phyloP scores from a whole-genome alignment of 2,329 filamentous ascomycete genomes.

The Beauveria scarabaeidicola region DNA sequence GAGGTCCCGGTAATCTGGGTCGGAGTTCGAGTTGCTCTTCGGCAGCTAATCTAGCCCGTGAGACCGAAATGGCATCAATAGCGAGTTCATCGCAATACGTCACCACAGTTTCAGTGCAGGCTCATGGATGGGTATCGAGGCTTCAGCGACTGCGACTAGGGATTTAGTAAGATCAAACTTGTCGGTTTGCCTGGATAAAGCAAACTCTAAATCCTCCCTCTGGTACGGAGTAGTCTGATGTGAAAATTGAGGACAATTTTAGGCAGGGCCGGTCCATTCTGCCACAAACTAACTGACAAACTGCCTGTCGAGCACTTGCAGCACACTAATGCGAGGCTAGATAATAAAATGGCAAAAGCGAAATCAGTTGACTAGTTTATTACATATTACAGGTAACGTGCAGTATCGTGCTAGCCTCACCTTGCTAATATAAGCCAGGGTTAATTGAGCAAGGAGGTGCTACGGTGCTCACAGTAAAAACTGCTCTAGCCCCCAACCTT shows the following conservation, averaged over 20 bases:
- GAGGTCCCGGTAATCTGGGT: slow-evolving; percentile 11
- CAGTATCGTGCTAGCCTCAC: neutral
- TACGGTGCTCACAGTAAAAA: no score
- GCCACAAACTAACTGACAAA: neutral
- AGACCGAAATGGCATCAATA: slow-evolving; percentile 1
- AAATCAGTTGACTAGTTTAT: neutral
- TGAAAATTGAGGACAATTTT: no score
- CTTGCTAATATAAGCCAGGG: neutral
- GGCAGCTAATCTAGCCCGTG: neutral
- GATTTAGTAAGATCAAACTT: neutral
- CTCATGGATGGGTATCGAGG: no score
- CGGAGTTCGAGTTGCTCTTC: neutral
- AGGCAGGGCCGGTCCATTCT: neutral
- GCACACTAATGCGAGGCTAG: slow-evolving; percentile 9
- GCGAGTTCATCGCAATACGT: neutral
- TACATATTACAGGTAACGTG: neutral
- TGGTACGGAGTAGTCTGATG: neutral
- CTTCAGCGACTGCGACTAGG: no score
- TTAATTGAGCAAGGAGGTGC: neutral
- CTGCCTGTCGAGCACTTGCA: neutral
- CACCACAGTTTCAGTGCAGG: neutral
- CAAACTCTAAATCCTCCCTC: no score
- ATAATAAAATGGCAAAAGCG: no score
- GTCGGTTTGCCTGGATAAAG: neutral
- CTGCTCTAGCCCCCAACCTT: no score